Evolutionary conservation across 2,329 filamentous ascomycete species (phyloP).

Genomic region (Neurospora sp.): DNA sequence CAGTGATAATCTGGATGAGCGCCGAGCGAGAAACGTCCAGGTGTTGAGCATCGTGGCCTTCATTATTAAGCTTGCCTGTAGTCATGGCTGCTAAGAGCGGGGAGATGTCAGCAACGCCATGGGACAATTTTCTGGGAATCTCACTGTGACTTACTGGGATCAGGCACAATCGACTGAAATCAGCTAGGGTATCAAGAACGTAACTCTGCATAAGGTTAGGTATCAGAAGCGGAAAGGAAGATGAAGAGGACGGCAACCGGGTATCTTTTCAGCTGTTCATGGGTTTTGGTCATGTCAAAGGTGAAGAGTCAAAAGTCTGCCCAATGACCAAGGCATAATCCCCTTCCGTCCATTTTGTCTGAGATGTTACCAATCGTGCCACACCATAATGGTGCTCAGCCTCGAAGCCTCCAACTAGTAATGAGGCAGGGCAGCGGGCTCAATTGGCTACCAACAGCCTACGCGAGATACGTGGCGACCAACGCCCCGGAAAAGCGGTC

Average conservation of each 20-base stretch:
- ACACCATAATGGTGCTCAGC: background rate
- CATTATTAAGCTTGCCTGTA: background rate
- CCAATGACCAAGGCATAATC: background rate
- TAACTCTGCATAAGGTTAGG: background rate
- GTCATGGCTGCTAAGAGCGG: background rate
- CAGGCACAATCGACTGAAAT: background rate
- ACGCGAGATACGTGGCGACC: background rate
- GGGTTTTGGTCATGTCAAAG: background rate
- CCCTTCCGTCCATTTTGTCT: background rate
- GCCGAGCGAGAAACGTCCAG: background rate
- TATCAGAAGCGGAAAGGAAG: background rate
- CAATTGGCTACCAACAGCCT: background rate
- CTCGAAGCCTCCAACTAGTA: background rate
- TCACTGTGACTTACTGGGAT: background rate
- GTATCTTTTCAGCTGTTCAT: background rate
- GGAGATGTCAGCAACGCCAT: background rate
- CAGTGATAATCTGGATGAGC: background rate
- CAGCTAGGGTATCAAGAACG: background rate
- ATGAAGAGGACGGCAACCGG: background rate
- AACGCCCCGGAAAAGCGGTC: background rate
- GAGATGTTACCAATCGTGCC: background rate
- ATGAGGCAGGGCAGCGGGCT: background rate
- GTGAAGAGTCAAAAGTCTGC: background rate
- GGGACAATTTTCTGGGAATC: background rate
- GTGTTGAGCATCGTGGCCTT: background rate